These are phyloP conservation scores for Carex arenaria DNA, from an alignment of 202 grass and related monocot genomes.

Conservation along the genomic window DNA sequence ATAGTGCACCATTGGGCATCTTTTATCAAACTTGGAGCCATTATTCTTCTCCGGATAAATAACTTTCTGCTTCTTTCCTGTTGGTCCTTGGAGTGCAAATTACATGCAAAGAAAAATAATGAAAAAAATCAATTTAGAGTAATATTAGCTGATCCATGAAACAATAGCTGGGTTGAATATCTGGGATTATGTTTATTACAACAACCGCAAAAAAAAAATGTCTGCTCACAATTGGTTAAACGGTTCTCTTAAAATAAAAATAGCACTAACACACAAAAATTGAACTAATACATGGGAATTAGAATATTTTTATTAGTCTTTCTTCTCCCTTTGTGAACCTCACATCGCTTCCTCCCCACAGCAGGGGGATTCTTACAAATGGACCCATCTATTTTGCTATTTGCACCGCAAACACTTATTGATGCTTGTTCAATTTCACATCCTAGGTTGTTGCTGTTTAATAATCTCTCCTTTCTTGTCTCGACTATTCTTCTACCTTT, in stretches of 20 bases:
- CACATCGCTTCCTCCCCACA: constrained; percentile 62
- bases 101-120: background rate
- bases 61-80: background rate
- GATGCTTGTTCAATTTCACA: constrained; percentile 18
- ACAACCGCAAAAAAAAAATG: background rate
- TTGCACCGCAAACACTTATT: constrained; percentile 45
- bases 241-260: background rate
- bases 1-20: background rate
- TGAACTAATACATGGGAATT: background rate
- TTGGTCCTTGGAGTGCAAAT: background rate
- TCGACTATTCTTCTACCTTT: constrained; percentile 47
- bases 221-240: background rate
- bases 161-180: background rate
- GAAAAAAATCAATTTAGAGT: no score
- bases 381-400: constrained; percentile 38
- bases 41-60: background rate
- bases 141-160: background rate
- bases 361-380: constrained; percentile 45
- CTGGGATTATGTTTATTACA: constrained; percentile 10
- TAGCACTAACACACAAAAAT: background rate
- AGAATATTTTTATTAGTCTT: constrained; percentile 3
- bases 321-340: constrained; percentile 57
- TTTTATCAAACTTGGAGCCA: background rate
- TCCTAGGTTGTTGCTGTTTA: constrained; percentile 13
- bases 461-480: constrained; percentile 19